Percentiles rank a stretch among this genome's conserved stretches.
These are phyloP conservation scores for Chimonanthus praecox DNA, from an alignment of 164 flowering plant species.

Conservation along the genomic window DNA sequence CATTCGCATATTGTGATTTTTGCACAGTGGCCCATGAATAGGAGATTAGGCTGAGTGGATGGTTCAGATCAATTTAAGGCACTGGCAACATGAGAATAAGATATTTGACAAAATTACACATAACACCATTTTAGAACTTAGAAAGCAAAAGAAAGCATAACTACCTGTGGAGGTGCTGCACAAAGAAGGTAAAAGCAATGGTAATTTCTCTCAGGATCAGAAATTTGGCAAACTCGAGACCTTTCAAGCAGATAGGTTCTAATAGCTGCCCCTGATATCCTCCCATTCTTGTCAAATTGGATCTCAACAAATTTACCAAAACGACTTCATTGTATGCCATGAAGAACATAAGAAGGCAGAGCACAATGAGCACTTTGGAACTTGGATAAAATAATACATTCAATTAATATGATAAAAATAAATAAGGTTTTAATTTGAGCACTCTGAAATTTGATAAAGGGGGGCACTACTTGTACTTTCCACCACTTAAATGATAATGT, in stretches of 20 bases:
- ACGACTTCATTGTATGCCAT: slow-evolving; percentile 50
- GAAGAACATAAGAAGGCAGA: not conserved
- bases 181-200: slow-evolving; percentile 86
- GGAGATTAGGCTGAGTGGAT: too few relatives aligned
- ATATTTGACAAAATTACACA: not conserved
- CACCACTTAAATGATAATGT: too few relatives aligned
- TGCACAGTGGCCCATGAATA: too few relatives aligned
- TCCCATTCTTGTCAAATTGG: slow-evolving; percentile 69
- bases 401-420: too few relatives aligned
- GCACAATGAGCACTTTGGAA: too few relatives aligned
- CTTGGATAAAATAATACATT: too few relatives aligned
- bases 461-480: too few relatives aligned
- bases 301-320: slow-evolving; percentile 90
- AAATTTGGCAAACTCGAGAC: slow-evolving; percentile 93
- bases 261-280: slow-evolving; percentile 87
- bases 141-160: not conserved
- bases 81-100: too few relatives aligned
- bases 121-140: not conserved
- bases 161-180: slow-evolving; percentile 77
- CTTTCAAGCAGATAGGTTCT: slow-evolving; percentile 83
- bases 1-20: too few relatives aligned
- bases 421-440: too few relatives aligned
- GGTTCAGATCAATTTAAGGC: too few relatives aligned
- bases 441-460: too few relatives aligned
- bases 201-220: slow-evolving; percentile 85